A percentile compares a stretch with the other conserved stretches of the same genome.
Evolutionary conservation across 257 asterid species (phyloP).

Genomic region (Parsonsia alboflavescens): DNA sequence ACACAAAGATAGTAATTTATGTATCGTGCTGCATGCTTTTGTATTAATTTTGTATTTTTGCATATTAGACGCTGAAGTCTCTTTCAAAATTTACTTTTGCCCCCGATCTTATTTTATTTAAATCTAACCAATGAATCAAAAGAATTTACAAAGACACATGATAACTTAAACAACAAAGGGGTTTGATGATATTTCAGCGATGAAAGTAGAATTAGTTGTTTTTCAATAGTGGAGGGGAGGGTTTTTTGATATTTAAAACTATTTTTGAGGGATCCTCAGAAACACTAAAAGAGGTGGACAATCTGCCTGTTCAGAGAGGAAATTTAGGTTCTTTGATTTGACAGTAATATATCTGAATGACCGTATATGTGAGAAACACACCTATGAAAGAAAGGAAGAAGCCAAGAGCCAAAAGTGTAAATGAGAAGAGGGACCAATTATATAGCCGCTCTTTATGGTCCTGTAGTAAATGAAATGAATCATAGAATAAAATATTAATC

Average conservation of each 20-base stretch:
- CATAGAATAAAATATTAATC: slow-evolving; percentile 20
- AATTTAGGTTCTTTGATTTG: not conserved
- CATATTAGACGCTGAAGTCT: not conserved
- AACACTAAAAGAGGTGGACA: not conserved
- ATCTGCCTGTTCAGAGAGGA: not conserved
- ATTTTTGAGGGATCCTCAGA: not conserved
- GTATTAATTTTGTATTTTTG: not conserved
- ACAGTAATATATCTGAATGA: not conserved
- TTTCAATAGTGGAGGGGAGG: too few species aligned
- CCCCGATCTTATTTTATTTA: not conserved
- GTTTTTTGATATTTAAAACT: too few species aligned
- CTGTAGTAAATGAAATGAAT: slow-evolving; percentile 31
- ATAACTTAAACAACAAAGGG: too few species aligned
- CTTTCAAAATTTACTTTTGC: not conserved
- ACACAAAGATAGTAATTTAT: not conserved
- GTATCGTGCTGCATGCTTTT: not conserved
- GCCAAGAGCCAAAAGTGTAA: slow-evolving; percentile 55
- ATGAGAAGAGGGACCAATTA: slow-evolving; percentile 61
- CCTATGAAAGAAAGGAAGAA: slow-evolving; percentile 55
- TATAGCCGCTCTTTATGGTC: slow-evolving; percentile 63
- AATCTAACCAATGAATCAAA: not conserved
- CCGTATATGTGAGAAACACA: slow-evolving; percentile 17
- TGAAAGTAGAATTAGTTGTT: too few species aligned
- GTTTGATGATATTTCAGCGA: too few species aligned
- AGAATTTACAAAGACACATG: too few species aligned